Conservation (phyloP, 139 green algal species). For the Gonium pectorale region DNA sequence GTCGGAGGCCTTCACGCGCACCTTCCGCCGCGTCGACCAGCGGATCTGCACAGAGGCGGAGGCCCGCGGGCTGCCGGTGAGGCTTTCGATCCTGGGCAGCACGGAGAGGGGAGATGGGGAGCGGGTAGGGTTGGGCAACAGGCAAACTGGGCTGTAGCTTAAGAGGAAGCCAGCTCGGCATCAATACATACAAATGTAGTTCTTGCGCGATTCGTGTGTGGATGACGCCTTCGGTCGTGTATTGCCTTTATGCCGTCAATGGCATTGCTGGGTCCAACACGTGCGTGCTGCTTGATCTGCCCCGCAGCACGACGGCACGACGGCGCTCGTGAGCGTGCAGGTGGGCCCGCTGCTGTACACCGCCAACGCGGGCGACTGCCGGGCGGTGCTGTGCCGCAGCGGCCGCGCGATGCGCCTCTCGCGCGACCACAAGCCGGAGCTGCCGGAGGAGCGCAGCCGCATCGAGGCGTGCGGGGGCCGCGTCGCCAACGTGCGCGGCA, state of each 20-base stretch:
- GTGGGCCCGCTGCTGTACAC: conserved; percentile 50
- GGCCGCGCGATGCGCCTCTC: conserved; percentile 63
- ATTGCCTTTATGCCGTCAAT: no score
- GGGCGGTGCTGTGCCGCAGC: conserved; percentile 70
- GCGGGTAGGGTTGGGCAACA: no score
- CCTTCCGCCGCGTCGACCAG: neutral
- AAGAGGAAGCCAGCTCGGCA: no score
- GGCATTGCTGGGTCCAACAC: no score
- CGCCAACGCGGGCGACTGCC: conserved; percentile 67
- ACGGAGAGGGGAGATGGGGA: no score
- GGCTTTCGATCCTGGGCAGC: neutral
- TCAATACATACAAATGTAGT: no score
- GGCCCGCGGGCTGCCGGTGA: conserved; percentile 16
- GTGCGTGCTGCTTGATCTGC: neutral
- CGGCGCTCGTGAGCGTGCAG: conserved; percentile 55
- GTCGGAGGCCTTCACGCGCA: neutral
- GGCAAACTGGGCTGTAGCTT: no score
- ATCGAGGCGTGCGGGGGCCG: conserved; percentile 62
- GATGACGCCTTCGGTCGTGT: no score
- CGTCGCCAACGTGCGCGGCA: conserved; percentile 52
- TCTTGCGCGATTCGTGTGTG: no score
- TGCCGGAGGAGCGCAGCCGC: conserved; percentile 62
- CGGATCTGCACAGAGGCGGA: conserved; percentile 7
- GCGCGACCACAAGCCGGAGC: conserved; percentile 79
- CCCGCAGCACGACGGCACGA: conserved; percentile 59